Conservation (phyloP, 176 grass and related monocot genomes). For the Triticum dicoccoides region DNA sequence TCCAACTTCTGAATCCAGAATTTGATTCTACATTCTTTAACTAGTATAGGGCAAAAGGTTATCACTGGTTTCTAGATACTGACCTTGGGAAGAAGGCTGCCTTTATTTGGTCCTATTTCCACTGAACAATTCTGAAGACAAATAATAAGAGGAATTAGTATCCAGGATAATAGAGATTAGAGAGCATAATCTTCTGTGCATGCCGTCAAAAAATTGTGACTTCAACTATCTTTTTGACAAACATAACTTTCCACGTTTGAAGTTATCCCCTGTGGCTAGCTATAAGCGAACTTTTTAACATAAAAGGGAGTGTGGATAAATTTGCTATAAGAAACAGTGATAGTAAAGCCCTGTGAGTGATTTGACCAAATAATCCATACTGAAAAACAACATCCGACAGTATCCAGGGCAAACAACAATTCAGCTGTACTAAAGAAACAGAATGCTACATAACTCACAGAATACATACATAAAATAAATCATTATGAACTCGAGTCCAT, state of each 20-base stretch:
- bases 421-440: background rate
- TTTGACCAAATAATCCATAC: background rate
- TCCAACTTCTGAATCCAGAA: background rate
- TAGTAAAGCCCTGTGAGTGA: background rate
- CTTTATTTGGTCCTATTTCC: conserved; percentile 66
- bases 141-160: conserved; percentile 28
- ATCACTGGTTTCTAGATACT: background rate
- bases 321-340: background rate
- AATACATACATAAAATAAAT: background rate
- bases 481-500: background rate
- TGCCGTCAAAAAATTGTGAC: background rate
- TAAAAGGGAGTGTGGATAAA: background rate
- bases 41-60: background rate
- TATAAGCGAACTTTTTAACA: background rate
- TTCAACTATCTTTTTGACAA: background rate
- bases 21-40: background rate
- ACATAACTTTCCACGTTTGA: background rate
- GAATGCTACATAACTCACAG: background rate
- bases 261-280: background rate
- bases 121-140: conserved; percentile 56
- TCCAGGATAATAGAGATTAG: background rate
- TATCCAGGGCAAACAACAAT: background rate
- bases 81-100: conserved; percentile 65
- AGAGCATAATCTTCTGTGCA: background rate
- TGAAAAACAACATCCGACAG: background rate